A percentile compares a stretch with the other conserved stretches of the same genome.
These are phyloP conservation scores for Diaporthe amygdali DNA, from an alignment of 2,329 filamentous ascomycete species.

Conservation along the genomic window DNA sequence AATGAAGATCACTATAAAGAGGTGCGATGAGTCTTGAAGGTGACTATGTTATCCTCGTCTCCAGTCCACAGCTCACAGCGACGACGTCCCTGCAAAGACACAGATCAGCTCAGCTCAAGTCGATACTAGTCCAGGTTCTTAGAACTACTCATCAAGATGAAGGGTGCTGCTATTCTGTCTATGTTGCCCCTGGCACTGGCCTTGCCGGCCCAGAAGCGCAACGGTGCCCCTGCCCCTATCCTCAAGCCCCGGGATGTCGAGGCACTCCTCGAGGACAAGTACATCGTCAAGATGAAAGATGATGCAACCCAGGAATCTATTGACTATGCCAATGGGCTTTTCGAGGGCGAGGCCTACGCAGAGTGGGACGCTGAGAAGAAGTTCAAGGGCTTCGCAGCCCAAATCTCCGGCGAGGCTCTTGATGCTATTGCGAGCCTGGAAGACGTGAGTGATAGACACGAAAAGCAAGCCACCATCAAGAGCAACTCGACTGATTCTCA, in stretches of 20 bases:
- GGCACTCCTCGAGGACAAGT: not conserved
- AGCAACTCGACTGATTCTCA: not conserved
- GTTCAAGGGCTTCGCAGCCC: constrained; percentile 2
- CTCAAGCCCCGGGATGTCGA: not conserved
- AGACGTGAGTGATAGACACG: not conserved
- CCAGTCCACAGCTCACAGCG: not conserved
- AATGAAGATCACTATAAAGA: not conserved
- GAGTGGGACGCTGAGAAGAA: not conserved
- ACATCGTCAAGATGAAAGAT: constrained; percentile 10
- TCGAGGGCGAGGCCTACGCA: not conserved
- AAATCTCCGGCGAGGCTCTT: not conserved
- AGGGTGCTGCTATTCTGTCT: not conserved
- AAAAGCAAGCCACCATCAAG: too few relatives aligned
- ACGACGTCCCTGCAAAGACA: not conserved
- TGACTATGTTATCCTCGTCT: not conserved
- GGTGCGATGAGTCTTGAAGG: not conserved
- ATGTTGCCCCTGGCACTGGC: constrained; percentile 1
- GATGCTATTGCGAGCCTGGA: not conserved
- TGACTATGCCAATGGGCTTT: not conserved
- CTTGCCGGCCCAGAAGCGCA: not conserved
- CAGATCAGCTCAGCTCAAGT: not conserved
- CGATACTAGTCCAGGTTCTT: not conserved
- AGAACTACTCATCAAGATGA: not conserved
- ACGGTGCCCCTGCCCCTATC: not conserved
- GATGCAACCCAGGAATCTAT: not conserved